phyloP scores from a whole-genome alignment of 805 yeast species.

The Ascoidea rubescens region DNA sequence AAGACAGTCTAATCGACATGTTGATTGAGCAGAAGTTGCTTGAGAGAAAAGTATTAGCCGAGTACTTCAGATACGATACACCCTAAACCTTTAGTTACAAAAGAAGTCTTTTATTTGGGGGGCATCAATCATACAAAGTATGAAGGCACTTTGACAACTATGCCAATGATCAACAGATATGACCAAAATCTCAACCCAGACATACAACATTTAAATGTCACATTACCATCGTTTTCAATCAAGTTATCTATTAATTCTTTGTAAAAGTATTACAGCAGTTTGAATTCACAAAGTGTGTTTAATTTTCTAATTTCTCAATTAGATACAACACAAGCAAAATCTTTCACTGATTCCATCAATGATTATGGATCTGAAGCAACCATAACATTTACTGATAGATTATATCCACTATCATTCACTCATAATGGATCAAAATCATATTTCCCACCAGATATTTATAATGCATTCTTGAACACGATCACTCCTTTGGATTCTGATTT shows the following conservation, averaged over 20 bases:
- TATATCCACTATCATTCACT: background rate
- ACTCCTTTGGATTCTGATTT: too few species aligned
- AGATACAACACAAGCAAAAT: too few species aligned
- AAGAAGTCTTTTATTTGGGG: background rate
- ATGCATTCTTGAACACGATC: background rate
- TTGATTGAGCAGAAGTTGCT: too few species aligned
- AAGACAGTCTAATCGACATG: background rate
- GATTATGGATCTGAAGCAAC: background rate
- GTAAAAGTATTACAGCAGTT: background rate
- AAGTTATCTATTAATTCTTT: too few species aligned
- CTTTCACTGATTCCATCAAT: too few species aligned
- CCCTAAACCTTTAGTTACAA: background rate
- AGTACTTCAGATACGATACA: background rate
- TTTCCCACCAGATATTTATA: background rate
- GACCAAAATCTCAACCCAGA: background rate
- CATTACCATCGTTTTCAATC: background rate
- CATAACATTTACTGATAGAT: background rate
- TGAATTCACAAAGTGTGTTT: background rate
- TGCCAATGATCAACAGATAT: background rate
- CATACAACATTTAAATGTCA: background rate
- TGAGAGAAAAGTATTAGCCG: background rate
- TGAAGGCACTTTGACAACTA: background rate
- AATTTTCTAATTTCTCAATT: too few species aligned
- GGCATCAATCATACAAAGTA: background rate
- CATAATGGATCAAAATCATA: background rate